Percentiles rank a stretch among this genome's conserved stretches.
Evolutionary conservation across 2,329 filamentous ascomycete genomes (phyloP).

Genomic region (Pyricularia pennisetigena): DNA sequence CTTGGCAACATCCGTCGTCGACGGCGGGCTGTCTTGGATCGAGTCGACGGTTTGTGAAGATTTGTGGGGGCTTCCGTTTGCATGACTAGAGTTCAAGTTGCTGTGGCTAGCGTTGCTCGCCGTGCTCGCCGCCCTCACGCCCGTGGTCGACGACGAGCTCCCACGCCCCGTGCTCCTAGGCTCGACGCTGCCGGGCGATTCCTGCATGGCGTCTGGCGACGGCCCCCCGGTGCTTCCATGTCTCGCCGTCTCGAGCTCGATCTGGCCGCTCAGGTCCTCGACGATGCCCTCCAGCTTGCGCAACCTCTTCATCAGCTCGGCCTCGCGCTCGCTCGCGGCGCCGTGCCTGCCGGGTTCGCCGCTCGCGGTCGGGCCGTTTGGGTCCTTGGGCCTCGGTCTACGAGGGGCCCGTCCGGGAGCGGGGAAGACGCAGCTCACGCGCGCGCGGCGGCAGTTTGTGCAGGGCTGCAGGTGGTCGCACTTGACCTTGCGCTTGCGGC

Average conservation of each 20-base stretch:
- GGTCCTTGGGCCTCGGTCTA: conserved; percentile 54
- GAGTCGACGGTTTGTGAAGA: not conserved
- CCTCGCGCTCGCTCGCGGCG: conserved; percentile 50
- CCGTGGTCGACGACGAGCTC: not conserved
- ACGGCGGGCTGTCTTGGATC: conserved; percentile 1
- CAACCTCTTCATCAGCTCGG: conserved; percentile 62
- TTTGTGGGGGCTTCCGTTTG: not conserved
- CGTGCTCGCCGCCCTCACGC: not conserved
- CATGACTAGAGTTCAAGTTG: conserved; percentile 8
- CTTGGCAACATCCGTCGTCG: conserved; percentile 30
- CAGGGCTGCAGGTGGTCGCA: conserved; percentile 48
- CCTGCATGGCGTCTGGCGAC: conserved; percentile 25
- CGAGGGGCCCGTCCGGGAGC: conserved; percentile 64
- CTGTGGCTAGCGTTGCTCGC: conserved; percentile 7
- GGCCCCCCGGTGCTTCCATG: conserved; percentile 21
- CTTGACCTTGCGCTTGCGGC: conserved; percentile 10
- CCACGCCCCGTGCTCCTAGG: conserved; percentile 14
- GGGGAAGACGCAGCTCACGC: conserved; percentile 65
- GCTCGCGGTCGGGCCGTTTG: conserved; percentile 37
- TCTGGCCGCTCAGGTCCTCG: conserved; percentile 55
- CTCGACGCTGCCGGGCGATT: conserved; percentile 7
- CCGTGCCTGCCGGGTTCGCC: conserved; percentile 30
- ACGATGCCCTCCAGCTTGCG: conserved; percentile 69
- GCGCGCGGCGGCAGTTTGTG: conserved; percentile 55
- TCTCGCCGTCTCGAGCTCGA: conserved; percentile 41